Evolutionary conservation across 345 rosid species (phyloP).

Genomic region (Euphorbia peplus): DNA sequence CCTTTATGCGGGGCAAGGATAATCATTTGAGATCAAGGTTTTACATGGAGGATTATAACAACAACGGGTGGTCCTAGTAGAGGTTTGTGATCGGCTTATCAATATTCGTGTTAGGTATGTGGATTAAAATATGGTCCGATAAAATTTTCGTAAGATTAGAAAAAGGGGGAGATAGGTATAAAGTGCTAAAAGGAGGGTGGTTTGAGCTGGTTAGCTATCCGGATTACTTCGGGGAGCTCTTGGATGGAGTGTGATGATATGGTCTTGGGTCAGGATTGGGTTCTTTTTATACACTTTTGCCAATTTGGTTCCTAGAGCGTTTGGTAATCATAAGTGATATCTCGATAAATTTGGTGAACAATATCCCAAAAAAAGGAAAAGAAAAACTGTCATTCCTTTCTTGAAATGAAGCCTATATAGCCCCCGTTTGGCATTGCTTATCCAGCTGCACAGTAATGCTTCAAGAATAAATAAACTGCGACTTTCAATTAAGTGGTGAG

Average conservation of each 20-base stretch:
- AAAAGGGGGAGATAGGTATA: constrained; percentile 60
- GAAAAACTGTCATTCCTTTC: constrained; percentile 81
- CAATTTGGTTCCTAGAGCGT: constrained; percentile 76
- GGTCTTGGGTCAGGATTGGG: constrained; percentile 79
- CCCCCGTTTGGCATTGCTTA: too few species aligned
- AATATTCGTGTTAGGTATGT: constrained; percentile 61
- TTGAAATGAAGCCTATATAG: constrained; percentile 15
- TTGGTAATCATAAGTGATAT: constrained; percentile 65
- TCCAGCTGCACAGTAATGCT: too few species aligned
- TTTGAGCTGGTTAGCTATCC: constrained; percentile 87
- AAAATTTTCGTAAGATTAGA: constrained; percentile 57
- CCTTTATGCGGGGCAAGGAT: background rate
- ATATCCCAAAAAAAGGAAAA: constrained; percentile 53
- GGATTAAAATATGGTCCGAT: constrained; percentile 68
- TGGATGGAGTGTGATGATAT: constrained; percentile 88
- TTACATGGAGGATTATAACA: constrained; percentile 51
- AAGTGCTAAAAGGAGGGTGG: constrained; percentile 75
- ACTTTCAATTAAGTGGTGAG: too few species aligned
- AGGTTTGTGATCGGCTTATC: constrained; percentile 43
- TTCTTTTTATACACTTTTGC: constrained; percentile 73
- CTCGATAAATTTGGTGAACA: constrained; percentile 69
- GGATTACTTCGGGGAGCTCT: constrained; percentile 77
- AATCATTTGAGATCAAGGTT: constrained; percentile 53
- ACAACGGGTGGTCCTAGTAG: constrained; percentile 49
- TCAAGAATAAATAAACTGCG: too few species aligned